Evolutionary conservation across 257 asterid species (phyloP).

Genomic region (Lycium barbarum): DNA sequence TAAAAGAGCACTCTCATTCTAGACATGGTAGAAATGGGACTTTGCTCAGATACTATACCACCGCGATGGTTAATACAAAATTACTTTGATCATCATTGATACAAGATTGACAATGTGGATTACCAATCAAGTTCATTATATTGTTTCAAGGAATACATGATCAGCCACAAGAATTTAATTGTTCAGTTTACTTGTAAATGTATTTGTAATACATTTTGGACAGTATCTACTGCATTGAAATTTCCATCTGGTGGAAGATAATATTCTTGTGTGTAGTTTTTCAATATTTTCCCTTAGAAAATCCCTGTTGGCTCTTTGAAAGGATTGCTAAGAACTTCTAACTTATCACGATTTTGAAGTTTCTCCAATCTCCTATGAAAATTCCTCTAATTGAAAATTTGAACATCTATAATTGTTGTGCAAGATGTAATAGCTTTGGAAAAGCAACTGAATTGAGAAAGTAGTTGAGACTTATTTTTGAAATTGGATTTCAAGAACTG

Average conservation of each 20-base stretch:
- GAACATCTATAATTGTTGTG: no score
- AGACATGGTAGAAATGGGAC: neutral
- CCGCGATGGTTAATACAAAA: neutral
- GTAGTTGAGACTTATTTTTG: no score
- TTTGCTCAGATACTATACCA: neutral
- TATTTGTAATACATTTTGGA: neutral
- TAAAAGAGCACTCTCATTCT: neutral
- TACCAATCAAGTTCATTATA: neutral
- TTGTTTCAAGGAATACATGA: neutral
- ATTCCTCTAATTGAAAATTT: no score
- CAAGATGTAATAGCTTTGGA: no score
- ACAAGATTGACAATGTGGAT: neutral
- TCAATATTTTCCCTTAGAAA: neutral
- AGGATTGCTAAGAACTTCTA: no score
- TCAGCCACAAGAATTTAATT: neutral
- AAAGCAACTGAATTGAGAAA: no score
- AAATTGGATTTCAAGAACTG: no score
- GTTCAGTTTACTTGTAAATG: slow-evolving; percentile 10
- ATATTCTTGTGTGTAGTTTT: neutral
- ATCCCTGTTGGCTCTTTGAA: neutral
- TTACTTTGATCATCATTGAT: neutral
- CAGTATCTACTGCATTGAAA: neutral
- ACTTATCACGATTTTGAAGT: no score
- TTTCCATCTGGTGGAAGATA: neutral
- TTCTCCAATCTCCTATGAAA: no score